Percentiles rank a stretch among this genome's conserved stretches.
Evolutionary conservation across 805 yeast species (phyloP).

Genomic region (Teunomyces atbi): DNA sequence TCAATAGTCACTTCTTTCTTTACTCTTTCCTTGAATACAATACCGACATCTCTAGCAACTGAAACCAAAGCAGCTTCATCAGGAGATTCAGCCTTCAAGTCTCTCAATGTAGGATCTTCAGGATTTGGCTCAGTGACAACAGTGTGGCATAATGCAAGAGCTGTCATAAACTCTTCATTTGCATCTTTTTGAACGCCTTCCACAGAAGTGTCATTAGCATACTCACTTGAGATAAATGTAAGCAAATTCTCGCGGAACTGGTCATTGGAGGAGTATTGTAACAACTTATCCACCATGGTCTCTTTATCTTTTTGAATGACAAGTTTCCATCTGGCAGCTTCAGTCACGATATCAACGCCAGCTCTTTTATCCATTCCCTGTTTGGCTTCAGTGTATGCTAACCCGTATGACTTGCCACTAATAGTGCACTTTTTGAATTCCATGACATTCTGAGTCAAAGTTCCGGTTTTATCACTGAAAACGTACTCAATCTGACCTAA

Average conservation of each 20-base stretch:
- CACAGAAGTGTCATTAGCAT: conserved; percentile 49
- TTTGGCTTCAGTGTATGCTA: conserved; percentile 80
- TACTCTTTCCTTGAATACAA: conserved; percentile 54
- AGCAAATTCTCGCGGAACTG: conserved; percentile 50
- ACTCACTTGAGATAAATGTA: conserved; percentile 63
- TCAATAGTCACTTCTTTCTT: conserved; percentile 46
- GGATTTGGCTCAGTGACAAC: conserved; percentile 59
- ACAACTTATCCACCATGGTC: conserved; percentile 49
- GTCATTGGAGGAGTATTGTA: conserved; percentile 6
- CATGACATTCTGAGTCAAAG: conserved; percentile 81
- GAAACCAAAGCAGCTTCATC: conserved; percentile 82
- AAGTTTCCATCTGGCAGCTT: conserved; percentile 49
- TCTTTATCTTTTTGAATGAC: conserved; percentile 57
- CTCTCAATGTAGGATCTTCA: conserved; percentile 39
- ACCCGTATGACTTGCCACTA: conserved; percentile 69
- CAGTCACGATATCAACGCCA: conserved; percentile 72
- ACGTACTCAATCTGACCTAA: conserved; percentile 83
- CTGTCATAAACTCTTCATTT: conserved; percentile 59
- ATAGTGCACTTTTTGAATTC: conserved; percentile 81
- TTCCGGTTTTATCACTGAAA: conserved; percentile 83
- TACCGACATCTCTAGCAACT: conserved; percentile 71
- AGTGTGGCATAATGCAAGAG: conserved; percentile 72
- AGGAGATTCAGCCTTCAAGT: conserved; percentile 77
- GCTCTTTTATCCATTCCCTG: conserved; percentile 77
- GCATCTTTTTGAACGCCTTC: conserved; percentile 43